Evolutionary conservation across 768 basidiomycete species (phyloP), one percentile per base, ranked within the genome.

Genomic region (Fibroporia radiculosa): DNA sequence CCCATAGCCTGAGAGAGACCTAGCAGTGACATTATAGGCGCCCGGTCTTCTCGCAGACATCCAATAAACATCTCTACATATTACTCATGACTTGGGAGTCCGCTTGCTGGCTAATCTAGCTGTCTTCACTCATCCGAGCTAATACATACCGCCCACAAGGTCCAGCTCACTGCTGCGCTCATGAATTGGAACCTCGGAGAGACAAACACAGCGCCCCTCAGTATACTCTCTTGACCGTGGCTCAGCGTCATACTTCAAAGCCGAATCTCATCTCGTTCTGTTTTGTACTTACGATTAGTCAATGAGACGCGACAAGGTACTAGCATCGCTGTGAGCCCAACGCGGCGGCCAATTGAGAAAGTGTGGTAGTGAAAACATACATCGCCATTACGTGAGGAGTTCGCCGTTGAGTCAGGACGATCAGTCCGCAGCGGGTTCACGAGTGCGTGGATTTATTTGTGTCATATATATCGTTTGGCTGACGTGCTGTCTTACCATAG

Each of bases 361-460:
- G 82, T 0, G 62, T 93, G 6, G 72, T 93, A 4, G 72, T 84
- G 35, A 84, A 90, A 57, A n/a, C n/a, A 63, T 93, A 24, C 93
- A 82, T 57, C 68, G 88, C 1, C 72, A 71, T 0, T 77, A 76
- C 33, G 78, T 92, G 1, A 67, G 87, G 22, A 53, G 69, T 12
- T 73, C 78, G 4, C 65, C 73, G 5, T 64, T 93, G 12, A 86
- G 88, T 8, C 71, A 70, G 34, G 77, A 82, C 16, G 74, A 72
- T 38, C 64, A 62, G 36, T 44, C 63, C 20, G n/a, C n/a, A 41
- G 57, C 7, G 59, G 65, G 2, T 49, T 72, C 22, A 64, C 56
- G 46, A 72, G 74, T 75, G 56, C 34, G 72, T 55, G 2, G 12
- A 18, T 42, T 19, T 14, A 25, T 25, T 3, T 25, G 11, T 11